Conservation (phyloP, 306 rosid species). For the Trifolium repens region DNA sequence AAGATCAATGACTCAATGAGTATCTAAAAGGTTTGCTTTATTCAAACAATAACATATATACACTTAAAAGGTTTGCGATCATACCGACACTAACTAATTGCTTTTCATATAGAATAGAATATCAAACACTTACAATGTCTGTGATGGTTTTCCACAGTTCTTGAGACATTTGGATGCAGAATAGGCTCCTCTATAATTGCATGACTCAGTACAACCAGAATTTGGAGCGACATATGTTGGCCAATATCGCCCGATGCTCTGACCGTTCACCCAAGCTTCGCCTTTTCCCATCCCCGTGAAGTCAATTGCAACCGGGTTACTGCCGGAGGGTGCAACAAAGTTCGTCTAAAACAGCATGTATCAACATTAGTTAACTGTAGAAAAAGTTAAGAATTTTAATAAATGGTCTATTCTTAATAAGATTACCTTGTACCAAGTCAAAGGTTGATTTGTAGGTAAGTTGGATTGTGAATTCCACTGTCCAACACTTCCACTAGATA, state of each 20-base stretch:
- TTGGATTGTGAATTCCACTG: constrained; percentile 70
- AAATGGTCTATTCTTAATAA: background rate
- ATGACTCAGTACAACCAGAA: constrained; percentile 58
- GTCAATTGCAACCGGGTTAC: constrained; percentile 83
- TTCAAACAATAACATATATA: constrained; percentile 26
- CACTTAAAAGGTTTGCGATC: background rate
- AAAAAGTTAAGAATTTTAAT: background rate
- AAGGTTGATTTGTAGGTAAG: constrained; percentile 76
- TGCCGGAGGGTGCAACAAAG: constrained; percentile 70
- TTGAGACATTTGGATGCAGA: constrained; percentile 64
- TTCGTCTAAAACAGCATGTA: constrained; percentile 60
- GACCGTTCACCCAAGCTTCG: constrained; percentile 97
- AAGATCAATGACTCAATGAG: constrained; percentile 33
- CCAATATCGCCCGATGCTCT: constrained; percentile 97
- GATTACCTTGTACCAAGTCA: constrained; percentile 97
- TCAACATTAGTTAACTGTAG: constrained; percentile 10
- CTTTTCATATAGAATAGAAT: background rate
- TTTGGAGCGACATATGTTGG: constrained; percentile 61
- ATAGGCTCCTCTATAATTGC: constrained; percentile 71
- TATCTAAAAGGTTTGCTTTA: background rate
- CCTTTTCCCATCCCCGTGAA: constrained; percentile 95
- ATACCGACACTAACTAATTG: background rate
- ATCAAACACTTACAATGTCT: constrained; percentile 62
- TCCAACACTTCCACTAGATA: constrained; percentile 66
- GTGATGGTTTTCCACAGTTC: constrained; percentile 92